These are phyloP conservation scores for Boletus calvinii DNA, from an alignment of 1,284 basidiomycete genomes.

Conservation along the genomic window DNA sequence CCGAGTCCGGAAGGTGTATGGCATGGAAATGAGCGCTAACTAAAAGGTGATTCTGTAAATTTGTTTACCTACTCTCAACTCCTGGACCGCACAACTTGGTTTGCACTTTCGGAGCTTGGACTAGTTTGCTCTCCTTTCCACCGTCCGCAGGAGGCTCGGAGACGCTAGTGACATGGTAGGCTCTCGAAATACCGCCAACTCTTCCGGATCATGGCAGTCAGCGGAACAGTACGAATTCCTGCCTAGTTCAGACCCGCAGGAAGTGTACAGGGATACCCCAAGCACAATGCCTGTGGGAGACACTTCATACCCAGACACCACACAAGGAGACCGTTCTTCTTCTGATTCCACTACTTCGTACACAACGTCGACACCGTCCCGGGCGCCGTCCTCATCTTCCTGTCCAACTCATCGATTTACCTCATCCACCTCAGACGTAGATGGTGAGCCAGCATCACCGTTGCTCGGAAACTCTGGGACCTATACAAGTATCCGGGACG, in stretches of 20 bases:
- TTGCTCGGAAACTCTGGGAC: slow-evolving; percentile 41
- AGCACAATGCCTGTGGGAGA: slow-evolving; percentile 8
- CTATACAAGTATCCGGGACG: slow-evolving; percentile 44
- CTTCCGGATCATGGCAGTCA: slow-evolving; percentile 16
- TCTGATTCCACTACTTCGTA: slow-evolving; percentile 42
- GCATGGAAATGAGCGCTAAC: background rate
- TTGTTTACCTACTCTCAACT: slow-evolving; percentile 4
- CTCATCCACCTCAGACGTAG: slow-evolving; percentile 60
- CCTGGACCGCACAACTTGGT: background rate
- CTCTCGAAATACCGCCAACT: slow-evolving; percentile 11
- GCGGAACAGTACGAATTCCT: slow-evolving; percentile 29
- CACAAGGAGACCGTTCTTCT: slow-evolving; percentile 27
- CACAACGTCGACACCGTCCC: slow-evolving; percentile 46
- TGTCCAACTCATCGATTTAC: slow-evolving; percentile 48
- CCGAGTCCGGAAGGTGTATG: background rate
- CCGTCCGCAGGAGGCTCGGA: background rate
- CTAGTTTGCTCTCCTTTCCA: slow-evolving; percentile 4
- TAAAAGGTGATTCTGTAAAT: background rate
- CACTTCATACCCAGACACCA: slow-evolving; percentile 29
- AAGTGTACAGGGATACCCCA: slow-evolving; percentile 11
- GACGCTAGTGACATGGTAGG: slow-evolving; percentile 19
- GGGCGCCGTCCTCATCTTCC: slow-evolving; percentile 45
- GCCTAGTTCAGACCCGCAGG: slow-evolving; percentile 16
- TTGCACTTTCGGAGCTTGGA: background rate
- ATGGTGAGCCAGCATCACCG: slow-evolving; percentile 59